Evolutionary conservation across 2,329 filamentous ascomycete species (phyloP).

Genomic region (Albifimbria verrucaria): DNA sequence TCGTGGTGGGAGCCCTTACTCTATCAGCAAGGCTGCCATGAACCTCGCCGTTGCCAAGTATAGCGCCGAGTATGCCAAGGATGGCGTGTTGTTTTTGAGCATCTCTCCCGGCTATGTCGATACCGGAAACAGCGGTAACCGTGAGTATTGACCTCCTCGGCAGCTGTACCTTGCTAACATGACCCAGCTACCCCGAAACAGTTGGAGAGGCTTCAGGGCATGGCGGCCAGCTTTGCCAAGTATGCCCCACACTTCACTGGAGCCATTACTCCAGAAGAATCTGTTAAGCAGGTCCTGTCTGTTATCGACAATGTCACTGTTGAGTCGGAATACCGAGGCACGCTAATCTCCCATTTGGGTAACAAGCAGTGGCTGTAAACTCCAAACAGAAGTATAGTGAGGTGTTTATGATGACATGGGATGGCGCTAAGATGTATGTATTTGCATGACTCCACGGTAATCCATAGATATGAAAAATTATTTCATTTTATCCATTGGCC

Average conservation of each 20-base stretch:
- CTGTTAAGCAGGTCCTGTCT: constrained; percentile 27
- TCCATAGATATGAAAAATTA: too few species aligned
- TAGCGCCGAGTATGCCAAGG: constrained; percentile 39
- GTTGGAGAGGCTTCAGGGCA: neutral
- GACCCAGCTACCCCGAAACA: neutral
- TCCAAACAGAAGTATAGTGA: too few species aligned
- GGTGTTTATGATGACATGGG: too few species aligned
- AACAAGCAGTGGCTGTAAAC: constrained; percentile 50
- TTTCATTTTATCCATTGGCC: too few species aligned
- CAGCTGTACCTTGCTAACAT: neutral
- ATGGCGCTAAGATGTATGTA: too few species aligned
- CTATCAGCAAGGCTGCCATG: constrained; percentile 47
- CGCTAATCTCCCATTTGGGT: constrained; percentile 52
- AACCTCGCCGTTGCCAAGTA: constrained; percentile 53
- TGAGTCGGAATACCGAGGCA: constrained; percentile 43
- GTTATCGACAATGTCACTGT: constrained; percentile 37
- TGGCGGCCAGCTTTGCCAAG: constrained; percentile 16
- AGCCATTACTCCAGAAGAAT: constrained; percentile 29
- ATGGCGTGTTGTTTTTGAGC: constrained; percentile 4
- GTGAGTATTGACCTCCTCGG: neutral
- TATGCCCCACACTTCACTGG: constrained; percentile 38
- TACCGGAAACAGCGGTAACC: neutral
- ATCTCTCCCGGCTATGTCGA: constrained; percentile 3
- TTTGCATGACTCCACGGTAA: too few species aligned
- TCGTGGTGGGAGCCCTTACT: constrained; percentile 38